Conservation (phyloP, 2,329 filamentous ascomycete genomes). For the Fusarium abutilonis region DNA sequence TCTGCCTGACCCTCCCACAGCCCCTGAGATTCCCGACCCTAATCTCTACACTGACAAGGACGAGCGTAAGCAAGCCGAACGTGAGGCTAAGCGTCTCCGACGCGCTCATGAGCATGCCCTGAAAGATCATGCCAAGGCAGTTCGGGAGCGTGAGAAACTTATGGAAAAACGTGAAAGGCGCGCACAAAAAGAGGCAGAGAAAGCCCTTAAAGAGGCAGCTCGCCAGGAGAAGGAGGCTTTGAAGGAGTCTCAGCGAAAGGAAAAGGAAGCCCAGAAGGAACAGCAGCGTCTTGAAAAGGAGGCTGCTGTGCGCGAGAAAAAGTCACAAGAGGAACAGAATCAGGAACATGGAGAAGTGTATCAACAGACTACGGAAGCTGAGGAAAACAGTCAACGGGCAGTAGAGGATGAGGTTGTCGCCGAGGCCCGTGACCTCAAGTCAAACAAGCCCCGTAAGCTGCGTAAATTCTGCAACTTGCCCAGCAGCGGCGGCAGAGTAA, state of each 20-base stretch:
- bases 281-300: constrained; percentile 27
- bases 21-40: constrained; percentile 61
- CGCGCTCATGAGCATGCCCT: constrained; percentile 74
- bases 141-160: constrained; percentile 71
- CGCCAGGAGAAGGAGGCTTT: constrained; percentile 45
- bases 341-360: constrained; percentile 2
- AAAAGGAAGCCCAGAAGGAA: constrained; percentile 22
- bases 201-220: constrained; percentile 43
- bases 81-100: constrained; percentile 69
- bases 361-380: constrained; percentile 1
- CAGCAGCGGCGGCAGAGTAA: constrained; percentile 60
- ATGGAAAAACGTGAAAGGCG: constrained; percentile 62
- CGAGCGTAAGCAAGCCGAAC: constrained; percentile 73
- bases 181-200: constrained; percentile 52
- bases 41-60: constrained; percentile 70
- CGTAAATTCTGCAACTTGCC: constrained; percentile 85
- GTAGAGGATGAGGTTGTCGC: constrained; percentile 18
- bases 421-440: constrained; percentile 22
- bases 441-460: constrained; percentile 60
- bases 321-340: constrained; percentile 21
- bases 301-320: constrained; percentile 20
- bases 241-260: too few relatives aligned
- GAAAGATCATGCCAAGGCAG: constrained; percentile 71
- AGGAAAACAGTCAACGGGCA: constrained; percentile 2
- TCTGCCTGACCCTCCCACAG: constrained; percentile 61